These are phyloP conservation scores for Sarocladiaceae sp. DNA, from an alignment of 2,329 filamentous ascomycete species.

Conservation along the genomic window DNA sequence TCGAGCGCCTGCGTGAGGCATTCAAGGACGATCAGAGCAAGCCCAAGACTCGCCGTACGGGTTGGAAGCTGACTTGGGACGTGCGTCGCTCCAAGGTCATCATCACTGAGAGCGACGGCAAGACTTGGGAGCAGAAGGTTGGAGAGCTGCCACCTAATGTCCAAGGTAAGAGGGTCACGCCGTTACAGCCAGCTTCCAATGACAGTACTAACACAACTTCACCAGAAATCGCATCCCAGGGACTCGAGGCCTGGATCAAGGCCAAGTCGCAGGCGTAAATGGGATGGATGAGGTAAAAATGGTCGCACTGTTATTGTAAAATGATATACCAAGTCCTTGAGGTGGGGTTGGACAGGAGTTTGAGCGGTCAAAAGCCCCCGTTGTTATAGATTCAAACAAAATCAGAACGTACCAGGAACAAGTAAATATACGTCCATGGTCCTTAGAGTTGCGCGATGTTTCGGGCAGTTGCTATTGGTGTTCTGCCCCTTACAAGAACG, in stretches of 20 bases:
- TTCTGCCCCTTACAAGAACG: too few species aligned
- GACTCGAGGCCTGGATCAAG: slow-evolving; percentile 14
- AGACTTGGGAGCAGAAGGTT: slow-evolving; percentile 74
- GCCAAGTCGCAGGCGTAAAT: slow-evolving; percentile 10
- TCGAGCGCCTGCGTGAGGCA: slow-evolving; percentile 60
- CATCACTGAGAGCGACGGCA: slow-evolving; percentile 65
- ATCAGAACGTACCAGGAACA: too few species aligned
- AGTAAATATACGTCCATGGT: too few species aligned
- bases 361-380: too few species aligned
- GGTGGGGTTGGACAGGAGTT: too few species aligned
- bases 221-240: slow-evolving; percentile 4
- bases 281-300: too few species aligned
- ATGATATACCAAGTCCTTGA: too few species aligned
- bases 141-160: slow-evolving; percentile 81
- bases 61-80: slow-evolving; percentile 83
- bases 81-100: slow-evolving; percentile 66
- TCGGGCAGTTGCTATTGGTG: too few species aligned
- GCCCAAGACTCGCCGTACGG: slow-evolving; percentile 65
- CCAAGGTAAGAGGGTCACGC: slow-evolving; percentile 44
- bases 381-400: too few species aligned
- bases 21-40: slow-evolving; percentile 45
- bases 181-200: neutral
- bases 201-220: neutral
- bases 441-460: too few species aligned
- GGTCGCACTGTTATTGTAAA: too few species aligned